Conservation (phyloP, 1,139 yeast genomes). For the Maudiozyma humilis region DNA sequence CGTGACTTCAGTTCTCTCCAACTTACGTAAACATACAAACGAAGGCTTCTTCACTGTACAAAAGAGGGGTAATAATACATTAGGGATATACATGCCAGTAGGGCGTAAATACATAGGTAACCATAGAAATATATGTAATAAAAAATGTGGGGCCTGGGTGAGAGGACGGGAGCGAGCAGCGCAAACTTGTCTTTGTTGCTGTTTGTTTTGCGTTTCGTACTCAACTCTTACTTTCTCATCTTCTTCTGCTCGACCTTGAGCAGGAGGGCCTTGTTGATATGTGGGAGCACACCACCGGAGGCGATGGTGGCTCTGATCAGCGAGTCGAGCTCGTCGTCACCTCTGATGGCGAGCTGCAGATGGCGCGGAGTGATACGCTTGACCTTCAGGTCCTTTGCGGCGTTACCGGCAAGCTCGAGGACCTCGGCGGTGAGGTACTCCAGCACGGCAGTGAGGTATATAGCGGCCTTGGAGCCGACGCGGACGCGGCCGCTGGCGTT, state of each 20-base stretch:
- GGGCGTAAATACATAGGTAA: neutral
- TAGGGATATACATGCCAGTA: neutral
- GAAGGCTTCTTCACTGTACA: neutral
- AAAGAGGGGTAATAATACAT: neutral
- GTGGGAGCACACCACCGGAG: conserved; percentile 98
- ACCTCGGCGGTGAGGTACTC: conserved; percentile 98
- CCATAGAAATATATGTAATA: neutral
- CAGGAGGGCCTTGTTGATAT: conserved; percentile 85
- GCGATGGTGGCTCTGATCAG: conserved; percentile 97
- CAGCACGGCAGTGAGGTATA: conserved; percentile 90
- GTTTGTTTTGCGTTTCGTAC: too few species aligned
- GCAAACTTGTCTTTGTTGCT: too few species aligned
- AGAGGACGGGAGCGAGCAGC: neutral
- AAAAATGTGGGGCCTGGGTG: neutral
- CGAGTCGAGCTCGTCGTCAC: conserved; percentile 96
- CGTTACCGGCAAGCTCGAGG: conserved; percentile 96
- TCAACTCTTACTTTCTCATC: conserved; percentile 15
- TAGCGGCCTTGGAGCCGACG: conserved; percentile 96
- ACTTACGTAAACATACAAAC: neutral
- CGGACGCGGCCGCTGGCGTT: conserved; percentile 89
- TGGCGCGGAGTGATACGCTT: conserved; percentile 99
- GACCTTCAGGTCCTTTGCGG: conserved; percentile 96
- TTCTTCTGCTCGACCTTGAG: conserved; percentile 80
- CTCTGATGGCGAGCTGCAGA: conserved; percentile 95
- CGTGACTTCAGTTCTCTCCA: neutral